Evolutionary conservation across 331 rosid species (phyloP), one percentile per base, ranked within the genome.

Genomic region (Phaseolus coccineus): DNA sequence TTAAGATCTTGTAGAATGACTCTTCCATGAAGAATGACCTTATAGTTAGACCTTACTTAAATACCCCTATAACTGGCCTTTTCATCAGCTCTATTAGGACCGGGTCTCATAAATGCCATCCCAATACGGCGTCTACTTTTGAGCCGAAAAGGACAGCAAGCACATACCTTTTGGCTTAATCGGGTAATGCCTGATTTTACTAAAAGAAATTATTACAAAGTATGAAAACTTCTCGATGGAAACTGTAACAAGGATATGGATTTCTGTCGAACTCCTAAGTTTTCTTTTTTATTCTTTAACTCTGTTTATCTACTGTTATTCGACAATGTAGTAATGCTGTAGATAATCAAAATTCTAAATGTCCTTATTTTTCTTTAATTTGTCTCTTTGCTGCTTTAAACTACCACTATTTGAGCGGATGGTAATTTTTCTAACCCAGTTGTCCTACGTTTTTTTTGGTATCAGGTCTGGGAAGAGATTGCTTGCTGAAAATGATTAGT

Each of bases 381-480:
- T 48, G 27, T 15, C 16, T 28, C 22, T 28, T 42, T 1, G 22
- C 27, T 27, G 47, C 79, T 59, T 19, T 14, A n/a, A 61, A 55
- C 1, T 19, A 40, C 39, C 12, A 3, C 55, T n/a, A 28, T 46
- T 44, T 59, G 59, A 74, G 79, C 3, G 4, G 47, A 25, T 28
- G 58, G 35, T 5, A 44, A 46, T 48, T 75, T 68, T 58, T 35
- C 71, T 65, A 22, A 68, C 74, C 25, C 16, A 16, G 19, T 76
- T 40, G 50, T 55, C 11, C 11, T 22, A 1, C 40, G 8, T 52
- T 77, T 16, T 5, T 37, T 28, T 19, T 61, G 31, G 33, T 28
- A 25, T 71, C 79, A 77, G 82, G 74, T 71, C 51, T 71, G 63
- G 35, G 35, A 69, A 63, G 82, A 48, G 24, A 70, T 77, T 40